A percentile compares a stretch with the other conserved stretches of the same genome.
These are phyloP conservation scores for Conticribra weissflogii DNA, from an alignment of 108 stramenopile species.

Conservation along the genomic window DNA sequence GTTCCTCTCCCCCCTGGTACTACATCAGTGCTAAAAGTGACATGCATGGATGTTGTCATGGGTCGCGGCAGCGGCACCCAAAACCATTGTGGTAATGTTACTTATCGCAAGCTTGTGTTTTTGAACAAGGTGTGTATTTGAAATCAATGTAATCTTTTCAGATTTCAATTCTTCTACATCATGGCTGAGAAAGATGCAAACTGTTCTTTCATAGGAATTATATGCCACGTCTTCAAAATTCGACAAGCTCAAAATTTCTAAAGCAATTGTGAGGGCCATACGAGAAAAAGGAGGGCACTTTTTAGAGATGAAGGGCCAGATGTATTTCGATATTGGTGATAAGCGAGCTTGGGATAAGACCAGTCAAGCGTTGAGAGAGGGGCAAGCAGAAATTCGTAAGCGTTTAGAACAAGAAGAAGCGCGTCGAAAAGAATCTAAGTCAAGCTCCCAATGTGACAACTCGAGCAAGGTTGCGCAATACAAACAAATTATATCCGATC, in stretches of 20 bases:
- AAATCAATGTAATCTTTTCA: neutral
- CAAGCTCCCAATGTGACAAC: neutral
- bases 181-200: too few relatives aligned
- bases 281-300: conserved; percentile 55
- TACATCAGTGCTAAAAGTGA: conserved; percentile 9
- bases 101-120: conserved; percentile 52
- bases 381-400: conserved; percentile 69
- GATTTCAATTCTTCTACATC: too few relatives aligned
- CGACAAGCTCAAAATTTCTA: conserved; percentile 80
- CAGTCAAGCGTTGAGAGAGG: conserved; percentile 86
- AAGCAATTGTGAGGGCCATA: conserved; percentile 79
- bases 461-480: conserved; percentile 23
- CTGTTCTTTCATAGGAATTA: conserved; percentile 56
- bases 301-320: conserved; percentile 59
- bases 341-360: conserved; percentile 89
- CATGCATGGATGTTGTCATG: conserved; percentile 58
- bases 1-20: conserved; percentile 11
- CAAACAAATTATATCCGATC: conserved; percentile 41
- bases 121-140: conserved; percentile 33
- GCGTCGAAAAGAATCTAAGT: neutral
- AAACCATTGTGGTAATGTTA: conserved; percentile 61
- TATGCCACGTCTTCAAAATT: conserved; percentile 78
- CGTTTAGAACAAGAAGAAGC: conserved; percentile 59
- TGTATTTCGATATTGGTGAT: conserved; percentile 85
- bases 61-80: conserved; percentile 56